Base-by-base conservation (phyloP, 2,329 filamentous ascomycete species). In the Neonectria ditissima region DNA sequence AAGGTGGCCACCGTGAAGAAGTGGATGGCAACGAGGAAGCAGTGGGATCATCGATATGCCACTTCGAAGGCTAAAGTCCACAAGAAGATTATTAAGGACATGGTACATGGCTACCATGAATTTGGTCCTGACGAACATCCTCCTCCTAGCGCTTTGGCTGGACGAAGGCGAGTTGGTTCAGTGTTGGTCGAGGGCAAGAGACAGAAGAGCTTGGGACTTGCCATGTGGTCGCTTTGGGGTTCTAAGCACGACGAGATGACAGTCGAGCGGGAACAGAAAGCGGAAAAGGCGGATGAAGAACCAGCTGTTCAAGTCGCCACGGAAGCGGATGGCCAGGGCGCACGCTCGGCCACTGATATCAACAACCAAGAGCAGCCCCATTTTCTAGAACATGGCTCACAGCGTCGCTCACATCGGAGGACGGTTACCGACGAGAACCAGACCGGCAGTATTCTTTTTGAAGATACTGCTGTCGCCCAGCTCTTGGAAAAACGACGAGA, bases 141-240 rank as follows among this genome's bases (percentile, higher is more conserved):
- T 1, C 95, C 96, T 1, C 92, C 94, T 0, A 93, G 91, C 45
- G 93, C 96, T 0, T 80, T 97, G 10, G 94, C 92, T 2, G 92
- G 92, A 1, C 83, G 93, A 61, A 85, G 90, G 62, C 84, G 83
- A 66, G 80, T 76, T 34, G 71, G 73, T 39, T 67, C 82, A n/a
- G 83, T 85, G 16, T 37, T 74, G n/a, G 66, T 70, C 1, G 73
- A 76, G 65, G 83, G 83, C 70, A 85, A 85, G 74, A 89, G 83
- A 78, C 84, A 80, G 69, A 90, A 87, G 83, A 94, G 92, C 68
- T 87, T 91, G 79, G 92, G 91, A 8, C 82, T 97, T 77, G 88
- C 90, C 2, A 81, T 97, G 68, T 98, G 95, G 95, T 92, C 89
- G 53, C 83, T 91, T 1, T 97, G 94, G 92, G 94, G 93, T 14